Conservation (phyloP, 140 eudicot species). For the Stevia rebaudiana region DNA sequence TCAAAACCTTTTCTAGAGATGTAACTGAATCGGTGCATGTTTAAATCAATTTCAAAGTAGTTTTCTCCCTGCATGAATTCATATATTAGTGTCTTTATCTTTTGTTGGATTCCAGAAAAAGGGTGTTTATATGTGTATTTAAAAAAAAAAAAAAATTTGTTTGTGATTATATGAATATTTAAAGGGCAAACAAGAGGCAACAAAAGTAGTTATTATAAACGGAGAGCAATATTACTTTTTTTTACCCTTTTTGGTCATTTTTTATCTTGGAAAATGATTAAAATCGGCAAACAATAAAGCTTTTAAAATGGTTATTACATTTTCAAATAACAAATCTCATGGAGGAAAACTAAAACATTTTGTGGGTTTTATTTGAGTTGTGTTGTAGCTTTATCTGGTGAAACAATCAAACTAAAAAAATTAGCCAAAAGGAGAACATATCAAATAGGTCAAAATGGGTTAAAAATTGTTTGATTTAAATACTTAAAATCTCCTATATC, state of each 20-base stretch:
- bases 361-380: neutral
- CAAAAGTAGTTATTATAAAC: neutral
- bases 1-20: conserved; percentile 84
- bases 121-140: neutral
- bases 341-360: neutral
- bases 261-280: neutral
- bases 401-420: neutral
- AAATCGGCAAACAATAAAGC: neutral
- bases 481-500: neutral
- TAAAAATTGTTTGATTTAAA: neutral
- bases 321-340: neutral
- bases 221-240: neutral
- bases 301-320: neutral
- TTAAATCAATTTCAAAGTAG: conserved; percentile 90
- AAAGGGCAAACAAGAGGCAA: neutral
- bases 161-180: neutral
- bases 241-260: neutral
- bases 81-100: neutral
- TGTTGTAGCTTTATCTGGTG: neutral
- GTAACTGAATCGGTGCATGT: conserved; percentile 91
- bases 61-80: conserved; percentile 72
- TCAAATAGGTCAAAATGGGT: neutral
- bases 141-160: no score
- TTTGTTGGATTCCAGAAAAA: neutral
- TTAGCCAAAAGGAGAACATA: neutral